phyloP scores from a whole-genome alignment of 331 rosid genomes.

The Telfairia occidentalis region DNA sequence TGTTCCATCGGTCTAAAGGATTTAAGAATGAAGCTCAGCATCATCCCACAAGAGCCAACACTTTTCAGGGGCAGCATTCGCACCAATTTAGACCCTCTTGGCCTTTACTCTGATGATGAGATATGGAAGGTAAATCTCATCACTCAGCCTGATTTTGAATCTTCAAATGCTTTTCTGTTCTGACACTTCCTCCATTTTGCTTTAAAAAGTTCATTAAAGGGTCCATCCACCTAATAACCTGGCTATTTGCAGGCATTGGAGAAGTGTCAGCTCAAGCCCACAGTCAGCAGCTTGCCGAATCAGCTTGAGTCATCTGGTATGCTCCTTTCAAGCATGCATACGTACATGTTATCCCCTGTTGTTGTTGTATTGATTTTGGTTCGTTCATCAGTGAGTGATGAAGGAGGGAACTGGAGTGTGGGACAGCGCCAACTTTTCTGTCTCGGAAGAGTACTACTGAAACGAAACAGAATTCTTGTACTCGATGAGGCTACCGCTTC shows the following conservation, averaged over 20 bases:
- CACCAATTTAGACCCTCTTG: constrained; percentile 70
- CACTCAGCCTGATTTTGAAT: neutral
- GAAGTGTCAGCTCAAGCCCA: constrained; percentile 70
- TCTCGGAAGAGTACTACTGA: constrained; percentile 71
- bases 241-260: constrained; percentile 46
- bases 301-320: constrained; percentile 54
- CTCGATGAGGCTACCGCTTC: constrained; percentile 88
- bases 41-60: constrained; percentile 82
- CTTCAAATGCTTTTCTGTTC: neutral
- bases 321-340: neutral
- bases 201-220: neutral
- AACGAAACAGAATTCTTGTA: constrained; percentile 56
- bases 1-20: constrained; percentile 67
- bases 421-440: constrained; percentile 85
- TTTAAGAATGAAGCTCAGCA: constrained; percentile 59
- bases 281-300: constrained; percentile 43
- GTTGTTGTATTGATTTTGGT: neutral
- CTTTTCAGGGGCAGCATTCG: constrained; percentile 66
- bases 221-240: neutral
- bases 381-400: constrained; percentile 54
- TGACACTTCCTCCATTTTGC: neutral
- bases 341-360: neutral
- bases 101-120: constrained; percentile 58
- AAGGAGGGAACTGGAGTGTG: constrained; percentile 82
- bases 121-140: constrained; percentile 48